Evolutionary conservation across 2,329 filamentous ascomycete genomes (phyloP).

Genomic region (Colletotrichum tropicicola): DNA sequence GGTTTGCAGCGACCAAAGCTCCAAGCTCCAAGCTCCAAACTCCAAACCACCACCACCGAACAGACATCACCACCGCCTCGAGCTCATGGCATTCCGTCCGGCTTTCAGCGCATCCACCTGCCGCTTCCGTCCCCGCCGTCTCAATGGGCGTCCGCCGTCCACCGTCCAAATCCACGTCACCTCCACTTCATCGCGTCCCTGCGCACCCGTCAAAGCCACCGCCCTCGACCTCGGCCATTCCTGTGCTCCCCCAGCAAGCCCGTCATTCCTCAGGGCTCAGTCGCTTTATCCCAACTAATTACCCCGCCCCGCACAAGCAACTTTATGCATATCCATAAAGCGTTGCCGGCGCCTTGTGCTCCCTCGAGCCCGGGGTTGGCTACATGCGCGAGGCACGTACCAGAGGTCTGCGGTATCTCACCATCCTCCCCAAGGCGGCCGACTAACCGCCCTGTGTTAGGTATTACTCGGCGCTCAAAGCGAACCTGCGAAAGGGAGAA

Average conservation of each 20-base stretch:
- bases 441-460: too few relatives aligned
- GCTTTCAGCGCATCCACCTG: background rate
- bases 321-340: slow-evolving; percentile 14
- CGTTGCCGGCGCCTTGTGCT: background rate
- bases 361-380: background rate
- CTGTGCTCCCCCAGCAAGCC: background rate
- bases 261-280: background rate
- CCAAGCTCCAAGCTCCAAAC: too few relatives aligned
- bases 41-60: too few relatives aligned
- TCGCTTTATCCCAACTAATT: background rate
- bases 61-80: background rate
- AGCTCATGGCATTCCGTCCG: background rate
- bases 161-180: background rate
- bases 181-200: background rate
- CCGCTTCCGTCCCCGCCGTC: too few relatives aligned
- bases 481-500: too few relatives aligned
- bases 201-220: slow-evolving; percentile 16
- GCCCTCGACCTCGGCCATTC: background rate
- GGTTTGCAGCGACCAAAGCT: too few relatives aligned
- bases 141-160: too few relatives aligned
- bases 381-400: background rate
- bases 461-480: too few relatives aligned
- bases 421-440: too few relatives aligned
- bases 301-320: slow-evolving; percentile 1
- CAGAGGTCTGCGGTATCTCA: too few relatives aligned